A percentile compares a stretch with the other conserved stretches of the same genome.
These are phyloP conservation scores for Nepenthes alata DNA, from an alignment of 179 eudicot species.

Conservation along the genomic window DNA sequence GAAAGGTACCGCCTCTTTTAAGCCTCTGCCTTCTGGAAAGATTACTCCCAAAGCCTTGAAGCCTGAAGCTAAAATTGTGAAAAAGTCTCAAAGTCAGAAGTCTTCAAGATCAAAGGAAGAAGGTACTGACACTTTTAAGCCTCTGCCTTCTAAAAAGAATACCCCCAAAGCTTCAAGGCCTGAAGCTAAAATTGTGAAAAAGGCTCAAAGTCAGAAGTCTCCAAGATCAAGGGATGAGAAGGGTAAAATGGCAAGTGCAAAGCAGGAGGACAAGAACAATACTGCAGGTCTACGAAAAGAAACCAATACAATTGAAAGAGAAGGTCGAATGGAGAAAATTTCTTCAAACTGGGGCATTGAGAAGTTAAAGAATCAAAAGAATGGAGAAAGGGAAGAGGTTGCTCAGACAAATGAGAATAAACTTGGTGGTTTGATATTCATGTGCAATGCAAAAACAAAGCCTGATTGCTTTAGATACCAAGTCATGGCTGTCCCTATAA, in stretches of 20 bases:
- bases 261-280: conserved; percentile 13
- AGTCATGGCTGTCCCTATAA: conserved; percentile 57
- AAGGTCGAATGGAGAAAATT: conserved; percentile 8
- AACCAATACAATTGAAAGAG: conserved; percentile 7
- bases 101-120: too few species aligned
- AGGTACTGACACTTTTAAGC: too few species aligned
- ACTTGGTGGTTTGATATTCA: conserved; percentile 54
- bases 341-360: conserved; percentile 5
- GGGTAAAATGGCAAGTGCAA: conserved; percentile 6
- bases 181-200: conserved; percentile 20
- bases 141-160: too few species aligned
- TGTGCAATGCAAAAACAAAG: conserved; percentile 62
- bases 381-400: conserved; percentile 13
- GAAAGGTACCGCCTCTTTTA: not conserved
- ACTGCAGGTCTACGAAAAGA: conserved; percentile 7
- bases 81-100: too few species aligned
- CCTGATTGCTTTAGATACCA: conserved; percentile 62
- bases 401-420: conserved; percentile 14
- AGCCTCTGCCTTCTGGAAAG: too few species aligned
- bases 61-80: too few species aligned
- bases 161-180: conserved; percentile 15
- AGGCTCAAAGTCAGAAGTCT: conserved; percentile 9
- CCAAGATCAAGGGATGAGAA: conserved; percentile 4
- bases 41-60: too few species aligned
- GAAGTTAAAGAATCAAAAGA: conserved; percentile 6